Evolutionary conservation across 768 basidiomycete genomes (phyloP).

Genomic region (Leccinum variicolor): DNA sequence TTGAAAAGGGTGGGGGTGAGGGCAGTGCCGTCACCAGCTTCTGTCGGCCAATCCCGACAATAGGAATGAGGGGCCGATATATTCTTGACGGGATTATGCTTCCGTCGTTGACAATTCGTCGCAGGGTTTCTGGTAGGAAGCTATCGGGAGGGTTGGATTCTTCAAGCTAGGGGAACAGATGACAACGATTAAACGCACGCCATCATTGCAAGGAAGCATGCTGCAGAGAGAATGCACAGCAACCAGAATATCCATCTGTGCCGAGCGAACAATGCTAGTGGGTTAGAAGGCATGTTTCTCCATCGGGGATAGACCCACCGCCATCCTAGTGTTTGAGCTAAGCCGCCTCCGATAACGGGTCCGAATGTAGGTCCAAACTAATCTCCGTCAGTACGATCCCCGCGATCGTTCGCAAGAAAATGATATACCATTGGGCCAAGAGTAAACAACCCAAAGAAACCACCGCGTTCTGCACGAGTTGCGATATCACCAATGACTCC

Average conservation of each 20-base stretch:
- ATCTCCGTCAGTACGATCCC: background rate
- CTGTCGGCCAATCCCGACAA: conserved; percentile 24
- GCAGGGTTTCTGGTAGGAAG: conserved; percentile 22
- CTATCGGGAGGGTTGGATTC: conserved; percentile 6
- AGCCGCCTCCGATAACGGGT: conserved; percentile 49
- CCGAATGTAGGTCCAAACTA: conserved; percentile 56
- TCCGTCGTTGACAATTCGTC: conserved; percentile 27
- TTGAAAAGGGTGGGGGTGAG: conserved; percentile 27
- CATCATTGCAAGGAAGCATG: conserved; percentile 12
- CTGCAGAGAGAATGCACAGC: conserved; percentile 15
- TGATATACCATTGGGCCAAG: conserved; percentile 57
- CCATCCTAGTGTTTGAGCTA: conserved; percentile 62
- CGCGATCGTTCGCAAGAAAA: background rate
- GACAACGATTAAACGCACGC: conserved; percentile 2
- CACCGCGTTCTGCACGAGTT: conserved; percentile 66
- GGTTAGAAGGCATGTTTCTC: background rate
- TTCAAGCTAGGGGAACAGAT: too few relatives aligned
- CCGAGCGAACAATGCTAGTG: background rate
- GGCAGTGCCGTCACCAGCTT: background rate
- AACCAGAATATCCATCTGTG: conserved; percentile 24
- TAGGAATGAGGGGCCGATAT: conserved; percentile 26
- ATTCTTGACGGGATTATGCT: conserved; percentile 26
- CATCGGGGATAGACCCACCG: conserved; percentile 36
- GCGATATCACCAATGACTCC: conserved; percentile 82
- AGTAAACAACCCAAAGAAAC: conserved; percentile 65